Evolutionary conservation across 2,329 filamentous ascomycete species (phyloP), one percentile per base, ranked within the genome.

Genomic region (Scytalidium sp.): DNA sequence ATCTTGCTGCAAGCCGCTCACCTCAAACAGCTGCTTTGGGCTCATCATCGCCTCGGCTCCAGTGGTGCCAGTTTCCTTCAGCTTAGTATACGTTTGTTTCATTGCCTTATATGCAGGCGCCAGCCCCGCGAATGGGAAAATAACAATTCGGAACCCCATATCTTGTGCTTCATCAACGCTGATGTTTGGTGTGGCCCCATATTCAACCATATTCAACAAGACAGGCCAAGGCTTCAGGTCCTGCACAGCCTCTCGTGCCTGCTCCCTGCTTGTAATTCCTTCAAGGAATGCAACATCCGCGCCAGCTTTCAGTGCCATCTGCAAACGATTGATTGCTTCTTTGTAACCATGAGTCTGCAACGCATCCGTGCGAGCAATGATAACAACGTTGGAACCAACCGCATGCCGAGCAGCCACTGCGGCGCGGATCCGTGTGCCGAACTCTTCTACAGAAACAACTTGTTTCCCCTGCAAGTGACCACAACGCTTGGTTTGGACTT

Each of bases 291-390:
- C 75, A 2, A 77, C 76, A 56, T 85, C 81, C 1, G 81, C 81
- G 20, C 81, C 80, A 13, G 74, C 75, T 3, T 70, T 70, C 1
- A 74, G 65, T 13, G 41, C 41, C n/a, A 22, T 7, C 19, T n/a
- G n/a, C 13, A 85, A 65, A 2, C 81, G 67, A 1, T 56, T 55
- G 10, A 83, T 62, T 2, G 78, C 76, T 56, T 78, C 79, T 7
- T 80, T 78, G 53, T 79, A 85, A 0, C 81, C 82, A 3, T 73
- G 69, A 0, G 70, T 67, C 52, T 83, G 79, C 2, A 83, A 65
- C 1, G 82, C 79, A 55, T 86, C 83, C 0, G 83, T 85, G 10
- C 83, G 71, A 0, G 82, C 82, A 50, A 87, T 85, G 47, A 87
- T 73, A 19, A 86, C 74, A 32, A 87, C 80, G 54, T 85, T 81